A percentile compares a stretch with the other conserved stretches of the same genome.
Conservation (phyloP, 768 basidiomycete species). For the Gloeostereum incarnatum region DNA sequence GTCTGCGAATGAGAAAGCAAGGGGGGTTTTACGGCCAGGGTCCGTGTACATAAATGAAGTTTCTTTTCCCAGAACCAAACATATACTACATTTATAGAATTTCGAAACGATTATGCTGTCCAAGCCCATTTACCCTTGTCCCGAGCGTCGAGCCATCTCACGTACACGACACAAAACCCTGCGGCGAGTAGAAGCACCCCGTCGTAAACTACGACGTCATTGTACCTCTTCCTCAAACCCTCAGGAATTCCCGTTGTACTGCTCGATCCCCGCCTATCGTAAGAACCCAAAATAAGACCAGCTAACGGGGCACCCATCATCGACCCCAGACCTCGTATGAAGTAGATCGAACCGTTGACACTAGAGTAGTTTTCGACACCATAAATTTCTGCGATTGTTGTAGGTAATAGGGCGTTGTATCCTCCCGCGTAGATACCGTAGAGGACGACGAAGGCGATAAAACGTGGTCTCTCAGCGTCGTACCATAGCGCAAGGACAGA, state of each 20-base stretch:
- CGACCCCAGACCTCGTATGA: conserved; percentile 30
- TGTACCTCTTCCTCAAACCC: conserved; percentile 20
- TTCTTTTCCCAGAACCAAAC: no score
- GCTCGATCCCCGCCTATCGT: conserved; percentile 11
- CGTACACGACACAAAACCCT: conserved; percentile 27
- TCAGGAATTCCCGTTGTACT: neutral
- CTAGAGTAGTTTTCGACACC: conserved; percentile 31
- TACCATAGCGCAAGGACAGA: conserved; percentile 34
- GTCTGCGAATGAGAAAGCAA: no score
- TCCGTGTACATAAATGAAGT: no score
- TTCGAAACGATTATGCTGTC: conserved; percentile 20
- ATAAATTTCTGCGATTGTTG: conserved; percentile 32
- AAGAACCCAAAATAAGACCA: conserved; percentile 27
- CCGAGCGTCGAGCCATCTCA: conserved; percentile 30
- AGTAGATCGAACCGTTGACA: conserved; percentile 31
- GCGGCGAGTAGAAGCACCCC: conserved; percentile 25
- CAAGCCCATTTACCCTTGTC: conserved; percentile 29
- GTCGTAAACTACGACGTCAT: conserved; percentile 27
- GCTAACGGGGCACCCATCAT: conserved; percentile 32
- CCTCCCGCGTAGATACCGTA: conserved; percentile 35
- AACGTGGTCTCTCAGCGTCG: conserved; percentile 24
- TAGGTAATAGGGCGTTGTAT: conserved; percentile 33
- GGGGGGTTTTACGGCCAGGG: no score
- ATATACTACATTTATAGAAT: no score
- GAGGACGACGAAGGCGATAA: conserved; percentile 27